These are phyloP conservation scores for Phytophthora chlamydospora DNA, from an alignment of 352 stramenopile species.

Conservation along the genomic window DNA sequence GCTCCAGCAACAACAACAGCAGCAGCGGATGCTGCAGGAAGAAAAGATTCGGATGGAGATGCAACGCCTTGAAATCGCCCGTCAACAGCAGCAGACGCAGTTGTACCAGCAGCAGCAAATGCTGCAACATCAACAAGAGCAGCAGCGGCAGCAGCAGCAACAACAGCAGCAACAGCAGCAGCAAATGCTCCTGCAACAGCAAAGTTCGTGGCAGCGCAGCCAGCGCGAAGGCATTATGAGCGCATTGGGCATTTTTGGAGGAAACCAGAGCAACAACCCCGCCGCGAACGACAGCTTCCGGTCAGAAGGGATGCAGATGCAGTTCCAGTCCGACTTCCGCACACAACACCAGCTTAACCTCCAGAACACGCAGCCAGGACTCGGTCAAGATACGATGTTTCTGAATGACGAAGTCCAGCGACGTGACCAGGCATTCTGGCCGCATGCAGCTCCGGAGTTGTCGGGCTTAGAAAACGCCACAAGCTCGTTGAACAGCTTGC, in stretches of 20 bases:
- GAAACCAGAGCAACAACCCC: slow-evolving; percentile 32
- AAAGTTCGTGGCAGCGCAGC: slow-evolving; percentile 77
- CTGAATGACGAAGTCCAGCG: slow-evolving; percentile 34
- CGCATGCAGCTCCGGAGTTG: slow-evolving; percentile 25
- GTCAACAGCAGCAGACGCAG: slow-evolving; percentile 70
- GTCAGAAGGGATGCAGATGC: slow-evolving; percentile 43
- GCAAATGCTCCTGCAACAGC: slow-evolving; percentile 74
- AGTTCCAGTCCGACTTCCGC: slow-evolving; percentile 61
- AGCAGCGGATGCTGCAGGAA: slow-evolving; percentile 77
- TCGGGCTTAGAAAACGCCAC: slow-evolving; percentile 21
- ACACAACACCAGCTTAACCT: slow-evolving; percentile 45
- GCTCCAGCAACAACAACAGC: slow-evolving; percentile 69
- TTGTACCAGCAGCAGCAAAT: slow-evolving; percentile 69
- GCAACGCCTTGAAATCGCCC: slow-evolving; percentile 75
- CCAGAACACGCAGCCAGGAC: slow-evolving; percentile 17
- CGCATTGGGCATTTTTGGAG: slow-evolving; percentile 71
- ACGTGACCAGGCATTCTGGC: slow-evolving; percentile 41
- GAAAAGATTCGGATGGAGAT: slow-evolving; percentile 87
- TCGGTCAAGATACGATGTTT: slow-evolving; percentile 40
- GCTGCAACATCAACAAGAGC: slow-evolving; percentile 65
- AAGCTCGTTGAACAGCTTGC: slow-evolving; percentile 6
- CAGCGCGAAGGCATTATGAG: slow-evolving; percentile 85
- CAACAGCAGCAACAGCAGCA: slow-evolving; percentile 71
- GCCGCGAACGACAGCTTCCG: slow-evolving; percentile 39
- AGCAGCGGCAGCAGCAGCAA: slow-evolving; percentile 69